Conservation (phyloP, 2,329 filamentous ascomycete species). For the Diaporthe humulicola region DNA sequence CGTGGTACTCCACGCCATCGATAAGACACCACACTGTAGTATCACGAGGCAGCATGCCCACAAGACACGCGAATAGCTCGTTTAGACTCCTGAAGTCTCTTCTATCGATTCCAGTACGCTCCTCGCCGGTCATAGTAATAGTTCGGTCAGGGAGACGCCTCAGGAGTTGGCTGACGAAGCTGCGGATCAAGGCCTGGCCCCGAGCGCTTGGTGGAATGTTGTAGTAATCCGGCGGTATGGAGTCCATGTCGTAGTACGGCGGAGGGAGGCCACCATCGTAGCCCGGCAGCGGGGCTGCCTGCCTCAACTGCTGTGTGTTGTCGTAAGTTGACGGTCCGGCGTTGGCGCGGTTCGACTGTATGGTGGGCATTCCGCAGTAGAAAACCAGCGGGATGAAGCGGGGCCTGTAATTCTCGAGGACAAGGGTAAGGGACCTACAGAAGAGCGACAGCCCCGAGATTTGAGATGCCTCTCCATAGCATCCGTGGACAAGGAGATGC, state of each 20-base stretch:
- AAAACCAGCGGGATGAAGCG: background rate
- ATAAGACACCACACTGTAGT: background rate
- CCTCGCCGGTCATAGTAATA: background rate
- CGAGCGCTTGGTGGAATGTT: too few species aligned
- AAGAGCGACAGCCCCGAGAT: conserved; percentile 21
- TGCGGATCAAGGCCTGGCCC: conserved; percentile 9
- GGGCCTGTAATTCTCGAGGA: background rate
- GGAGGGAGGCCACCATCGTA: too few species aligned
- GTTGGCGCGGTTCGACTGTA: background rate
- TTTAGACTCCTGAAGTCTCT: background rate
- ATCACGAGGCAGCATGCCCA: background rate
- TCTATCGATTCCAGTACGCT: background rate
- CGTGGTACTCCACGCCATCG: conserved; percentile 11
- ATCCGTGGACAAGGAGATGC: conserved; percentile 15
- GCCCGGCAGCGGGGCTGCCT: too few species aligned
- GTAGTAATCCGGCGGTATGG: too few species aligned
- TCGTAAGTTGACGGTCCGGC: too few species aligned
- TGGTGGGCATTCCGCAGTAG: conserved; percentile 21
- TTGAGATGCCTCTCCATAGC: background rate
- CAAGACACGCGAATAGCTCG: background rate
- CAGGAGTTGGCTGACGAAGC: conserved; percentile 24
- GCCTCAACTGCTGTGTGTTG: too few species aligned
- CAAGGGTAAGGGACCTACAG: background rate
- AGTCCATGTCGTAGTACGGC: too few species aligned
- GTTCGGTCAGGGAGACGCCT: too few species aligned